Evolutionary conservation across 2,329 filamentous ascomycete species (phyloP).

Genomic region (Aspergillus sp.): DNA sequence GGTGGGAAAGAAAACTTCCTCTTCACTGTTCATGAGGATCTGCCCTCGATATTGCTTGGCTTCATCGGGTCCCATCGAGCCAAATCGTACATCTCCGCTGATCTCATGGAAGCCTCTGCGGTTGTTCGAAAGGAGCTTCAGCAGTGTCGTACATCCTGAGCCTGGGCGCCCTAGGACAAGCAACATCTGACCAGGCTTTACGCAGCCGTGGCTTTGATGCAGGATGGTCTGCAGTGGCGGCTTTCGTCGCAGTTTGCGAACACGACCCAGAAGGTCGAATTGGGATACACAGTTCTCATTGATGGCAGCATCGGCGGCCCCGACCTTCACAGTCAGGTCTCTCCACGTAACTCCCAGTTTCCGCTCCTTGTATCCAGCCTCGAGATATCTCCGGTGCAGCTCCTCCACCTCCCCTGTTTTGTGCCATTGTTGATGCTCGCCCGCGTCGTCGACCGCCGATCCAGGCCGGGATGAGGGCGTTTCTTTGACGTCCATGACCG

Average conservation of each 20-base stretch:
- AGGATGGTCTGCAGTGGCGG: background rate
- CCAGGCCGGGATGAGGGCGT: no score
- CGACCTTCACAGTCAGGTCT: background rate
- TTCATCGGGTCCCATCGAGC: constrained; percentile 42
- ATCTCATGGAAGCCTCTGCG: constrained; percentile 59
- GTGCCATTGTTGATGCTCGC: no score
- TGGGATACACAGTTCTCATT: background rate
- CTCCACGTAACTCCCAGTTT: constrained; percentile 28
- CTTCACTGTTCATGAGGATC: constrained; percentile 57
- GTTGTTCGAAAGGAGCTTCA: constrained; percentile 67
- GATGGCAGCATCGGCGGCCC: background rate
- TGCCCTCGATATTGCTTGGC: constrained; percentile 54
- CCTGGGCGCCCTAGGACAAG: background rate
- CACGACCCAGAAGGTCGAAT: background rate
- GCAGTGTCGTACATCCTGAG: constrained; percentile 27
- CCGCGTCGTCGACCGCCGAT: no score
- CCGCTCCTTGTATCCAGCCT: constrained; percentile 31
- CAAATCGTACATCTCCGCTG: constrained; percentile 59
- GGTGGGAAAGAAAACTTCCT: constrained; percentile 52
- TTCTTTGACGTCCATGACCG: no score
- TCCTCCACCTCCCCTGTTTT: no score
- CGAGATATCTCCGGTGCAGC: no score
- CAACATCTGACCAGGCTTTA: background rate
- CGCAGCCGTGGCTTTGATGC: background rate
- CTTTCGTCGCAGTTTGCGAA: background rate